Evolutionary conservation across 2,329 filamentous ascomycete species (phyloP).

Genomic region (Diplodia mutila): DNA sequence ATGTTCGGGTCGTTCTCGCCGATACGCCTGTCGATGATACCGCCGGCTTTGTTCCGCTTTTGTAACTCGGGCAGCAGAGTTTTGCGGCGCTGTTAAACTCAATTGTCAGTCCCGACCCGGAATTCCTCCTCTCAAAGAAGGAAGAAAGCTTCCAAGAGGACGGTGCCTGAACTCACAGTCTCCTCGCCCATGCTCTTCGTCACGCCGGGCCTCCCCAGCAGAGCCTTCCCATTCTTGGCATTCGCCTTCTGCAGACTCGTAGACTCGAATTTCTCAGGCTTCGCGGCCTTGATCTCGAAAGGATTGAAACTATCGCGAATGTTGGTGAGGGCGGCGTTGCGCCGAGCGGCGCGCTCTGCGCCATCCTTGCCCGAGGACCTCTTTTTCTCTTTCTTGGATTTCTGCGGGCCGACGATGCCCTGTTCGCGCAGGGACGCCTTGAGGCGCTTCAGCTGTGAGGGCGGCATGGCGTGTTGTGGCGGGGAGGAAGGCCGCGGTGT

Average conservation of each 20-base stretch:
- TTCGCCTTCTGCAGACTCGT: slow-evolving; percentile 65
- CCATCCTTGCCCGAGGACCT: slow-evolving; percentile 67
- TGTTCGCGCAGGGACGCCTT: slow-evolving; percentile 89
- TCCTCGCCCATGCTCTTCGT: slow-evolving; percentile 88
- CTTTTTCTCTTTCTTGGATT: slow-evolving; percentile 93
- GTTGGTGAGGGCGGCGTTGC: slow-evolving; percentile 75
- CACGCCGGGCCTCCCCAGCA: slow-evolving; percentile 76
- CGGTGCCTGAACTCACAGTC: slow-evolving; percentile 57
- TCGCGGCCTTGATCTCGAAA: slow-evolving; percentile 85
- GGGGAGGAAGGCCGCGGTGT: neutral
- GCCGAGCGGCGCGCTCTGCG: slow-evolving; percentile 75
- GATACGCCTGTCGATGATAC: slow-evolving; percentile 89
- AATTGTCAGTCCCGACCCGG: neutral
- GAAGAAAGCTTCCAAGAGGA: no score
- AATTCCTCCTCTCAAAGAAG: no score
- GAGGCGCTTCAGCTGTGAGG: slow-evolving; percentile 93
- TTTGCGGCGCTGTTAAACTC: slow-evolving; percentile 64
- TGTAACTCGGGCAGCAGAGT: slow-evolving; percentile 91
- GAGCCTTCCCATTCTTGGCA: slow-evolving; percentile 57
- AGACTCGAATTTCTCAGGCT: slow-evolving; percentile 83
- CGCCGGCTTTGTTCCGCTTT: slow-evolving; percentile 85
- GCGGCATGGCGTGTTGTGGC: slow-evolving; percentile 67
- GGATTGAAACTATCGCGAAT: slow-evolving; percentile 98
- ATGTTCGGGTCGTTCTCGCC: slow-evolving; percentile 94
- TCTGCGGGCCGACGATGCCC: slow-evolving; percentile 85